These are phyloP conservation scores for Pseudogymnoascus pannorum DNA, from an alignment of 2,329 filamentous ascomycete species.

Conservation along the genomic window DNA sequence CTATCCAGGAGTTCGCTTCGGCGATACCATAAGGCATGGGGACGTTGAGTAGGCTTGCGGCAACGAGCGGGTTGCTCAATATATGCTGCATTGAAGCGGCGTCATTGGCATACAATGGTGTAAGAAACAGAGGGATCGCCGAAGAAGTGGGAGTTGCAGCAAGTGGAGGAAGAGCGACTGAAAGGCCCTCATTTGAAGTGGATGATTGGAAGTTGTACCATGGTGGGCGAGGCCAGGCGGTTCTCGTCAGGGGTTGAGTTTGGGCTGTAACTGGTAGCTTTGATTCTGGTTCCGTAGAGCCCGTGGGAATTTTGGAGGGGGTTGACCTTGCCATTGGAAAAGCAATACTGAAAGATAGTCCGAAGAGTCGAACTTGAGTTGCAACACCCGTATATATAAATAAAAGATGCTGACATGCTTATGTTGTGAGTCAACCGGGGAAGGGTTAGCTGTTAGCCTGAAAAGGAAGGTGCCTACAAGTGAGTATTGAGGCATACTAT, in stretches of 20 bases:
- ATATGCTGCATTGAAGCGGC: not conserved
- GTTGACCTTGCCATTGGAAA: not conserved
- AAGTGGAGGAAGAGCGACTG: not conserved
- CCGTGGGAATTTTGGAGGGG: not conserved
- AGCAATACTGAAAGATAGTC: not conserved
- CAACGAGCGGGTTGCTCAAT: not conserved
- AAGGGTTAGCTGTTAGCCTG: not conserved
- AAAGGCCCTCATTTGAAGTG: not conserved
- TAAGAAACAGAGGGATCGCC: constrained; percentile 2
- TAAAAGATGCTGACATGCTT: not conserved
- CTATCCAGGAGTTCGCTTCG: constrained; percentile 3
- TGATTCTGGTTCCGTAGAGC: not conserved
- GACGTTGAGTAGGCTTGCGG: not conserved
- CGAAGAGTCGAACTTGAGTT: not conserved
- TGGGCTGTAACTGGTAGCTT: not conserved
- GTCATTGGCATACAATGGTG: not conserved
- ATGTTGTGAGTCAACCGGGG: not conserved
- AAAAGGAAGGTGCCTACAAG: not conserved
- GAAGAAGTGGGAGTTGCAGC: not conserved
- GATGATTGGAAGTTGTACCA: not conserved
- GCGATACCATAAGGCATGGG: not conserved
- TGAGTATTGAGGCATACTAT: not conserved
- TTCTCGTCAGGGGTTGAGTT: not conserved
- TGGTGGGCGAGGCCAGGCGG: not conserved
- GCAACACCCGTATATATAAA: not conserved